Conservation (phyloP, 371 early-diverging fungal genomes). For the Rhizopus microsporus region DNA sequence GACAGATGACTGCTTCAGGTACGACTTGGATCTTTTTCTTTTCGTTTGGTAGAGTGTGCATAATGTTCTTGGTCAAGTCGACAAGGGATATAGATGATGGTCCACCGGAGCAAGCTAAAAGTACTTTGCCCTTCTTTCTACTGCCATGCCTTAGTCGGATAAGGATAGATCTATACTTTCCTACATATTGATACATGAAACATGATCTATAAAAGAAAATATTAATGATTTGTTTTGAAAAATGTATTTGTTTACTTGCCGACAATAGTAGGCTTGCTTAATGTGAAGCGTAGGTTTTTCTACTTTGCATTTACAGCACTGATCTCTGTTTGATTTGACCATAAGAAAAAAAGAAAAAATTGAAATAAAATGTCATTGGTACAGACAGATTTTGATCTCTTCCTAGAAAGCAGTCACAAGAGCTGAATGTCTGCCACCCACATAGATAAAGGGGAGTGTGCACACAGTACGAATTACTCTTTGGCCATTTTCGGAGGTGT, state of each 20-base stretch:
- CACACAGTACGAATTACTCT: too few species aligned
- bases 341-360: background rate
- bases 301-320: constrained; percentile 81
- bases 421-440: too few species aligned
- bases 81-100: constrained; percentile 78
- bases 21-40: constrained; percentile 57
- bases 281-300: constrained; percentile 63
- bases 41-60: constrained; percentile 48
- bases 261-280: constrained; percentile 78
- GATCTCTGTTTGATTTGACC: background rate
- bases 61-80: constrained; percentile 60
- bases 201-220: constrained; percentile 42
- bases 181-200: constrained; percentile 63
- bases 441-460: too few species aligned
- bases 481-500: too few species aligned
- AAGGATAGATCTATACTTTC: constrained; percentile 68
- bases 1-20: constrained; percentile 62
- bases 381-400: too few species aligned
- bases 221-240: background rate
- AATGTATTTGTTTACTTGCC: constrained; percentile 39
- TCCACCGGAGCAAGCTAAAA: constrained; percentile 90
- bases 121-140: constrained; percentile 49
- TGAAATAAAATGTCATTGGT: background rate
- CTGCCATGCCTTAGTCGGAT: constrained; percentile 19
- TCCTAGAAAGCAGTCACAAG: too few species aligned